phyloP scores from a whole-genome alignment of 2,329 filamentous ascomycete species.

The Colletotrichum shisoi region DNA sequence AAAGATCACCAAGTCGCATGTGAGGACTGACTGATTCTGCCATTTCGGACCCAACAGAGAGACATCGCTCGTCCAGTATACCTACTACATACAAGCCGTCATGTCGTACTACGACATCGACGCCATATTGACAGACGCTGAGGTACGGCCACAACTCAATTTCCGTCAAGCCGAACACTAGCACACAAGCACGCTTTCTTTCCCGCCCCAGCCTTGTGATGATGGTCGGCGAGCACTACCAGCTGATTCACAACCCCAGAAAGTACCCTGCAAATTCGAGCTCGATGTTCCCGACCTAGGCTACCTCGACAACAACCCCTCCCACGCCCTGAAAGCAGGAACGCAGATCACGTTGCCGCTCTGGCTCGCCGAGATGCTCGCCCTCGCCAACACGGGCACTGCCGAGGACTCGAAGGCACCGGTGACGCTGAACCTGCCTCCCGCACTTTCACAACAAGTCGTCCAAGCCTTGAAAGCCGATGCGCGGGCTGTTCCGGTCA shows the following conservation, averaged over 20 bases:
- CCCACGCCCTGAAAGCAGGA: slow-evolving; percentile 75
- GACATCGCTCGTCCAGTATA: too few relatives aligned
- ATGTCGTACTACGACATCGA: slow-evolving; percentile 87
- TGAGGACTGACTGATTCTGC: neutral
- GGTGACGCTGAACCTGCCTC: slow-evolving; percentile 81
- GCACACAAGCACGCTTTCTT: neutral
- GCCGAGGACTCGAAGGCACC: slow-evolving; percentile 62
- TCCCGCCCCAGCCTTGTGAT: too few relatives aligned
- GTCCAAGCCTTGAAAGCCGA: slow-evolving; percentile 91
- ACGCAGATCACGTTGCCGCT: slow-evolving; percentile 84
- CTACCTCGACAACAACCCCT: slow-evolving; percentile 84
- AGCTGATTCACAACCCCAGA: slow-evolving; percentile 59
- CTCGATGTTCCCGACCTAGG: slow-evolving; percentile 86
- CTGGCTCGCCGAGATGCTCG: slow-evolving; percentile 95
- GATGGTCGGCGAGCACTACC: neutral
- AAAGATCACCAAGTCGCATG: neutral
- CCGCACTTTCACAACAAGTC: slow-evolving; percentile 78
- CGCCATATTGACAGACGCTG: slow-evolving; percentile 83
- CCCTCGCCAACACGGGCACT: slow-evolving; percentile 64
- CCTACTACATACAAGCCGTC: neutral
- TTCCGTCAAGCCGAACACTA: neutral
- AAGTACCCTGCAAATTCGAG: slow-evolving; percentile 95
- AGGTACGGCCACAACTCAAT: slow-evolving; percentile 59
- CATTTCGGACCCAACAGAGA: neutral
- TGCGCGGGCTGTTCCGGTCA: slow-evolving; percentile 81